phyloP scores from a whole-genome alignment of 1,139 yeast species.

The Geotrichum aggregatum region DNA sequence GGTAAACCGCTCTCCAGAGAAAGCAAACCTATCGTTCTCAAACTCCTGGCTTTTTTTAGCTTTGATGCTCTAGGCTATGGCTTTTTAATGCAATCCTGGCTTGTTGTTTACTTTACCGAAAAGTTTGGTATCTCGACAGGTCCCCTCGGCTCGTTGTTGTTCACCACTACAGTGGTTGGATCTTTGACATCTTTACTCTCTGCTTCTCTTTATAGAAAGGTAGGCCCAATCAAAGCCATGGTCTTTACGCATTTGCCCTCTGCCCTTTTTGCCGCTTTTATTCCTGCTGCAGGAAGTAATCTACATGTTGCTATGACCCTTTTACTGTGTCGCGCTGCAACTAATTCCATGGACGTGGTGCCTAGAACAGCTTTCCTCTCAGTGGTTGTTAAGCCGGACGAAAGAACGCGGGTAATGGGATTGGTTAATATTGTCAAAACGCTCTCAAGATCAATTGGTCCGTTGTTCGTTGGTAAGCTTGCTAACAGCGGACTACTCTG shows the following conservation, averaged over 20 bases:
- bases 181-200: constrained; percentile 66
- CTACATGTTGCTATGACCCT: constrained; percentile 36
- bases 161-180: constrained; percentile 55
- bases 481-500: constrained; percentile 54
- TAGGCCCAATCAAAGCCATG: constrained; percentile 80
- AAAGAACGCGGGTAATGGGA: constrained; percentile 76
- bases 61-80: constrained; percentile 83
- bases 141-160: constrained; percentile 51
- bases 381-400: constrained; percentile 57
- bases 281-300: constrained; percentile 42
- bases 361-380: constrained; percentile 80
- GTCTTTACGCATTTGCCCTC: constrained; percentile 76
- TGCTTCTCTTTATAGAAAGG: constrained; percentile 57
- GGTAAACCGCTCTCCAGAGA: constrained; percentile 22
- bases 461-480: constrained; percentile 68
- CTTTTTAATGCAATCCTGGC: constrained; percentile 85
- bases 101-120: constrained; percentile 63
- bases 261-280: constrained; percentile 57
- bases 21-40: constrained; percentile 32
- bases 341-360: constrained; percentile 83
- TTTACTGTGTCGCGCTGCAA: constrained; percentile 50
- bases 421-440: constrained; percentile 82
- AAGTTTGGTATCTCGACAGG: constrained; percentile 34
- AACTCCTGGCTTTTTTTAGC: constrained; percentile 53
- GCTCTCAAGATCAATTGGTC: constrained; percentile 76